Evolutionary conservation across 2,329 filamentous ascomycete genomes (phyloP).

Genomic region (Aspergillus hortae): DNA sequence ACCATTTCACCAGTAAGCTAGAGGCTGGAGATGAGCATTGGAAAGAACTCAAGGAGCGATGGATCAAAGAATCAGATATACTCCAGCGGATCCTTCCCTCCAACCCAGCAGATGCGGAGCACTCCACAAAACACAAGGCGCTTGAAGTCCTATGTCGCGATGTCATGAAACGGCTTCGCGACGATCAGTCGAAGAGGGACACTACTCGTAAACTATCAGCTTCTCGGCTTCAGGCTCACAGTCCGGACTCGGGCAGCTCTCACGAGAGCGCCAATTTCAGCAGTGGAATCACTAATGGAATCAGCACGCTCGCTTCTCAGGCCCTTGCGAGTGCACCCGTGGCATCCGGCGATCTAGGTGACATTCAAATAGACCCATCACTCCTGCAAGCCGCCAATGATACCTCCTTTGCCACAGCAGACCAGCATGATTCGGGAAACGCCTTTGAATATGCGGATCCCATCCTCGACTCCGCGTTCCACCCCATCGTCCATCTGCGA

Average conservation of each 20-base stretch:
- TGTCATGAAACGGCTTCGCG: conserved; percentile 71
- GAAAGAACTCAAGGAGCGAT: conserved; percentile 64
- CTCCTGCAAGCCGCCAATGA: conserved; percentile 57
- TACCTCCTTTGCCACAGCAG: conserved; percentile 37
- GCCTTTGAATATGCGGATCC: conserved; percentile 37
- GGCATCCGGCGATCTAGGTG: conserved; percentile 39
- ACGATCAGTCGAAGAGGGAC: conserved; percentile 60
- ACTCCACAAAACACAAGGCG: conserved; percentile 58
- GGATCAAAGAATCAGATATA: conserved; percentile 58
- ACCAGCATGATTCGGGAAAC: conserved; percentile 29
- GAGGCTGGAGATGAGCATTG: conserved; percentile 69
- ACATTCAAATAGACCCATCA: conserved; percentile 62
- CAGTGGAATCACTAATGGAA: conserved; percentile 36
- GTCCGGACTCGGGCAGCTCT: conserved; percentile 18
- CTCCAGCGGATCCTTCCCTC: conserved; percentile 54
- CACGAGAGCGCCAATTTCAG: conserved; percentile 20
- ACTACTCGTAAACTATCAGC: conserved; percentile 41
- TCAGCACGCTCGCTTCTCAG: conserved; percentile 42
- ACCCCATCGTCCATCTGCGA: conserved; percentile 66
- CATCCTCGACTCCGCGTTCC: conserved; percentile 29
- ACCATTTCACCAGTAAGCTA: conserved; percentile 69
- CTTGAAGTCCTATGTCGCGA: conserved; percentile 70
- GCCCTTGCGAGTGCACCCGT: conserved; percentile 41
- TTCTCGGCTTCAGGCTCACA: conserved; percentile 19
- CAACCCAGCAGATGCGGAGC: conserved; percentile 51